Conservation (phyloP, 2,329 filamentous ascomycete species). For the Ophiobolus disseminans region DNA sequence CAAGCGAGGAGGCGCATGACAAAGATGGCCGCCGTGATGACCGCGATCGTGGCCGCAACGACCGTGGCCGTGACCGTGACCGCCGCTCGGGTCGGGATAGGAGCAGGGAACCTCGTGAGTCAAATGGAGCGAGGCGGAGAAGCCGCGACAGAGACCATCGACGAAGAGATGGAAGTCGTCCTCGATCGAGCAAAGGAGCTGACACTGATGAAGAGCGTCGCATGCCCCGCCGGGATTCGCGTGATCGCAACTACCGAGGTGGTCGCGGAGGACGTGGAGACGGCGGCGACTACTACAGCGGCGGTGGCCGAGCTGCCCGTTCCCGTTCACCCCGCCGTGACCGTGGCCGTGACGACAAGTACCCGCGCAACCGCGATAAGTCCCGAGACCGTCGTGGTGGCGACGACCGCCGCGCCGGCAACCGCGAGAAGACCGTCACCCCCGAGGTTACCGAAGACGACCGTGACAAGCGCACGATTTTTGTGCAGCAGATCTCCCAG, state of each 20-base stretch:
- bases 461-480: conserved; percentile 93
- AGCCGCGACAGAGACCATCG: conserved; percentile 43
- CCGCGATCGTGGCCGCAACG: conserved; percentile 37
- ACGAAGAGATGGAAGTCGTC: conserved; percentile 39
- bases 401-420: conserved; percentile 52
- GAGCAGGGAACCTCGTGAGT: conserved; percentile 41
- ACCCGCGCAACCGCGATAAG: conserved; percentile 62
- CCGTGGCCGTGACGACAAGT: conserved; percentile 41
- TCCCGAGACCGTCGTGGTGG: conserved; percentile 56
- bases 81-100: conserved; percentile 34
- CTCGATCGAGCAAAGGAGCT: conserved; percentile 43
- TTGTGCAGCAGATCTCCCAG: conserved; percentile 96
- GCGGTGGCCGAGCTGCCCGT: conserved; percentile 44
- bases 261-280: background rate
- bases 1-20: conserved; percentile 40
- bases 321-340: conserved; percentile 51
- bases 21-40: conserved; percentile 35
- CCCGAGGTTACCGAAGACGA: conserved; percentile 91
- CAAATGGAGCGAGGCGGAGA: conserved; percentile 38
- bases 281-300: conserved; percentile 51
- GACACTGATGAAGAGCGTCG: conserved; percentile 49
- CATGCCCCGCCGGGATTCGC: conserved; percentile 33
- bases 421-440: conserved; percentile 58
- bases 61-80: conserved; percentile 42
- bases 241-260: conserved; percentile 40